Evolutionary conservation across 345 rosid species (phyloP), one percentile per base, ranked within the genome.

Genomic region (Corchorus capsularis): DNA sequence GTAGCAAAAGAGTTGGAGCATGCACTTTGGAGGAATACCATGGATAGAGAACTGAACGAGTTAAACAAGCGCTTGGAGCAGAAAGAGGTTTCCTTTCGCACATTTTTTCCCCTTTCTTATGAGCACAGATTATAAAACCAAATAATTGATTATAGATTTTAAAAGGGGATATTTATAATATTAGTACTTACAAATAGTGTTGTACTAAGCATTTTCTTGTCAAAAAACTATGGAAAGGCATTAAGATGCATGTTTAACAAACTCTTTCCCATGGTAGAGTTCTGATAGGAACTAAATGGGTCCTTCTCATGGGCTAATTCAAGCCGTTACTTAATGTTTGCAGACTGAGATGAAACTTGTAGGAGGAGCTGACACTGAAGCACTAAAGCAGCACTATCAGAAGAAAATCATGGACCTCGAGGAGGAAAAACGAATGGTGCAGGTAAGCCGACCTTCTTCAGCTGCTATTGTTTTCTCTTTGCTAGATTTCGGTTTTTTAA

Each of bases 1-100:
- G 94, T 86, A 57, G 86, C 91, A 57, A 92, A 90, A 81, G 98
- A 95, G 84, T 93, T 97, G 94, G 99, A 92, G 83, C 97, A 95
- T 74, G 78, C 89, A 53, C 87, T 93, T 84, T 80, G 90, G 83
- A 91, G 84, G 72, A 90, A 86, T 84, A 86, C 88, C 50, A 85
- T 95, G 97, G 99, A 89, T 46, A 89, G 88, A 76, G 97, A 95
- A 84, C 80, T 95, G 80, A 85, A 86, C 63, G 99, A 95, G 77
- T 80, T 95, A 77, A 92, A 90, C 77, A 86, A 86, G 80, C 90
- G 89, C 72, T 85, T 95, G 81, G 96, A 95, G 83, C 91, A 93
- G 90, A 95, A 95, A 84, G 96, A 95, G 99, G 99, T 95, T 56
- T 57, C 63, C 43, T 53, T 34, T 50, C 17, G 32, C 13, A 17